Conservation (phyloP, 176 grass and related monocot species). For the Hordeum vulgare region MorexV3_pseudomolecules_assembly NC_058521.1:6441512-6442011, state of each 20-base stretch:
- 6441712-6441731: too few species aligned
- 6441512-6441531: too few species aligned
- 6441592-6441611: too few species aligned
- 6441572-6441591: too few species aligned
- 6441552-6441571: too few species aligned
- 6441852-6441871: constrained; percentile 27
- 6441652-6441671: neutral
- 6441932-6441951: constrained; percentile 36
- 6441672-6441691: neutral
- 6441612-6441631: neutral
- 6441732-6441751: neutral
- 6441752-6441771: too few species aligned
- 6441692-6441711: neutral
- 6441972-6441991: constrained; percentile 36
- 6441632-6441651: neutral
- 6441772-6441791: neutral
- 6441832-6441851: constrained; percentile 10
- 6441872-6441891: constrained; percentile 19
- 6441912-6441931: neutral
- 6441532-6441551: too few species aligned
- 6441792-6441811: neutral
- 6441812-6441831: constrained; percentile 3
- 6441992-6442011: constrained; percentile 28
- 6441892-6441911: constrained; percentile 40
- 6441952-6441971: constrained; percentile 86